phyloP scores from a whole-genome alignment of 1,139 yeast species.

The Candida labiduridarum region DNA sequence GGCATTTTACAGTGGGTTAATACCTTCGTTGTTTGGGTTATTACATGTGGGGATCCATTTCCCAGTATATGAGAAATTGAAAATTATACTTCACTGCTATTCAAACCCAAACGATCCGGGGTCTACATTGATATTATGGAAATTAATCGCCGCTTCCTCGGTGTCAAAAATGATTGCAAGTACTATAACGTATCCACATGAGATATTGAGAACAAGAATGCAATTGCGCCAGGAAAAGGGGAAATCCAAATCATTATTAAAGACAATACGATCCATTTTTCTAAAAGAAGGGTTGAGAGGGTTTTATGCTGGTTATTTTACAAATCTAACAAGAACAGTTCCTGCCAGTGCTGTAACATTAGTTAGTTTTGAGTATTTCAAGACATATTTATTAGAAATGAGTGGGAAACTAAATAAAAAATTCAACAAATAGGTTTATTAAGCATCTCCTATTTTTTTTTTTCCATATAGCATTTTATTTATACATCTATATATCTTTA shows the following conservation, averaged over 20 bases:
- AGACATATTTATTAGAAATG: conserved; percentile 54
- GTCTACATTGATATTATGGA: conserved; percentile 45
- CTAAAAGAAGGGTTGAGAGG: conserved; percentile 76
- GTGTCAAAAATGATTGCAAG: conserved; percentile 89
- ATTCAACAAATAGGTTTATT: not conserved
- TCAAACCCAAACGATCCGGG: conserved; percentile 20
- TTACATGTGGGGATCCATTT: conserved; percentile 96
- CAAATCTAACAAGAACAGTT: conserved; percentile 86
- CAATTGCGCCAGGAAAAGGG: conserved; percentile 51
- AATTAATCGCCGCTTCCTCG: conserved; percentile 68
- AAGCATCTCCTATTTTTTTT: not conserved
- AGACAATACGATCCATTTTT: conserved; percentile 50
- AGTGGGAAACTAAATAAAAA: conserved; percentile 25
- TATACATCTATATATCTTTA: not conserved
- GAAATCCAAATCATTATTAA: conserved; percentile 21
- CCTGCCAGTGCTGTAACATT: conserved; percentile 95
- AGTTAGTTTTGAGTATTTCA: conserved; percentile 89
- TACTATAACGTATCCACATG: conserved; percentile 92
- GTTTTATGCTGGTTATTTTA: conserved; percentile 86
- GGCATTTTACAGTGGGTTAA: conserved; percentile 88
- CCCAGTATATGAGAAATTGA: conserved; percentile 89
- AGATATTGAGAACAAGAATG: conserved; percentile 87
- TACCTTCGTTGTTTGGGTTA: conserved; percentile 88
- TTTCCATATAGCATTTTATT: not conserved
- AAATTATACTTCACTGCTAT: conserved; percentile 46